Conservation (phyloP, 306 rosid species). For the Cucurbita argyrosperma region DNA sequence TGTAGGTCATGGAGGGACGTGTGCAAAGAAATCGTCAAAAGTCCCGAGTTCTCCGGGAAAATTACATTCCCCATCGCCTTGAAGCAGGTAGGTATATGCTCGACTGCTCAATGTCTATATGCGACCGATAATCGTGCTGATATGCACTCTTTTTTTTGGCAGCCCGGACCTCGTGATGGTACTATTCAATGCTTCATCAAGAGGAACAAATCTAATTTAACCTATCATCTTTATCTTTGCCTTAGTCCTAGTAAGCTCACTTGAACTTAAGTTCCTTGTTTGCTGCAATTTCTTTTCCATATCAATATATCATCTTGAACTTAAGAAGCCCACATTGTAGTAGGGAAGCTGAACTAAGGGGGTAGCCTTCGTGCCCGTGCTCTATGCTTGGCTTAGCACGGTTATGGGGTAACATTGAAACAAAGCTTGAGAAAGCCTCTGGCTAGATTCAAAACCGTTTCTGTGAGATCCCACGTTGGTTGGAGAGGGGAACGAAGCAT, state of each 20-base stretch:
- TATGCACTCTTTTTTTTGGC: slow-evolving; percentile 7
- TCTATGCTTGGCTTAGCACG: neutral
- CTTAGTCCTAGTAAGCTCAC: slow-evolving; percentile 68
- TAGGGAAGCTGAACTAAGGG: neutral
- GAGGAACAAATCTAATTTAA: slow-evolving; percentile 80
- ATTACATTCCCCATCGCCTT: slow-evolving; percentile 77
- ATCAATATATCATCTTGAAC: neutral
- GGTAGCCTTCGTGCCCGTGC: neutral
- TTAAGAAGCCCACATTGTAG: neutral
- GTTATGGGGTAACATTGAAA: neutral
- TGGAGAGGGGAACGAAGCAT: too few relatives aligned
- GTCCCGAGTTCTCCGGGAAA: slow-evolving; percentile 66
- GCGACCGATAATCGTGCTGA: neutral
- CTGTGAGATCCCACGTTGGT: too few relatives aligned
- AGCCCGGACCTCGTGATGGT: slow-evolving; percentile 84
- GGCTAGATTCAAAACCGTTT: neutral
- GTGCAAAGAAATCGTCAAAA: slow-evolving; percentile 68
- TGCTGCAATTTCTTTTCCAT: neutral
- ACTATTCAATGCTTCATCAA: slow-evolving; percentile 79
- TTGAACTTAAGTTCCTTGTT: neutral
- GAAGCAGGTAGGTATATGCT: slow-evolving; percentile 51
- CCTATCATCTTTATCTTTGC: slow-evolving; percentile 78
- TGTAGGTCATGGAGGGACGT: slow-evolving; percentile 91
- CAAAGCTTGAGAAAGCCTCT: neutral
- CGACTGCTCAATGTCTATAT: neutral